Base-by-base conservation (phyloP, 23 red algal genomes). In the Chondrus crispus region DNA sequence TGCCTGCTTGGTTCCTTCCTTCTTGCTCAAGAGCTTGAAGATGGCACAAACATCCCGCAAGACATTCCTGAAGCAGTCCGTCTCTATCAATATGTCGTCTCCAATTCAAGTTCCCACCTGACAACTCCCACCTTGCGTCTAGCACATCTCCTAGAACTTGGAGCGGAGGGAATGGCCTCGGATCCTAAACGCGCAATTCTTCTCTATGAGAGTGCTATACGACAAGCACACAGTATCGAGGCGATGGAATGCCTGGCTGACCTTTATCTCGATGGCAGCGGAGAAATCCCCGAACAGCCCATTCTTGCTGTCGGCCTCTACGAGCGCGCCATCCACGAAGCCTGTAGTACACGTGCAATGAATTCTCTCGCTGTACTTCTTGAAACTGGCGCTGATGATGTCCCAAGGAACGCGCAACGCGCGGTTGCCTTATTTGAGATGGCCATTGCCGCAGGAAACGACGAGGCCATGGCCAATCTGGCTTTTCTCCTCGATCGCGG, bases 361-460 rank as follows among this genome's bases (percentile, higher is more conserved):
- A 69, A 90, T 69, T 49, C 71, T 41, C 72, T 90, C n/a, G 87
- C 87, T 30, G 35, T 90, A 13, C 24, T 90, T 12, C 52, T 90
- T 11, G 87, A 90, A 24, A 73, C 78, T 46, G 70, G 70, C 6
- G 29, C 70, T 22, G 70, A 74, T 2, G 10, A 45, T 32, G 37
- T 74, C 30, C 3, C 19, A 9, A 45, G 26, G 70, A 36, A 74
- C 36, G 18, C 35, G 5, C 6, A 9, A 8, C 19, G 36, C 6
- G 46, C 36, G 4, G 70, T 74, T 74, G 46, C 70, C 2, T 13
- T 74, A 19, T 46, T 74, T 45, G 70, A 74, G 29, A 74, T 18
- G 30, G 70, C 70, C 4, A 46, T 74, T 22, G 36, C 36, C 9
- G 70, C 22, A 24, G 70, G 37, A 3, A 44, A 74, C 9, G 22